Evolutionary conservation across 169 alveolate genomes (phyloP), one percentile per base, ranked within the genome.

Genomic region (Cryptosporidium parvum): DNA sequence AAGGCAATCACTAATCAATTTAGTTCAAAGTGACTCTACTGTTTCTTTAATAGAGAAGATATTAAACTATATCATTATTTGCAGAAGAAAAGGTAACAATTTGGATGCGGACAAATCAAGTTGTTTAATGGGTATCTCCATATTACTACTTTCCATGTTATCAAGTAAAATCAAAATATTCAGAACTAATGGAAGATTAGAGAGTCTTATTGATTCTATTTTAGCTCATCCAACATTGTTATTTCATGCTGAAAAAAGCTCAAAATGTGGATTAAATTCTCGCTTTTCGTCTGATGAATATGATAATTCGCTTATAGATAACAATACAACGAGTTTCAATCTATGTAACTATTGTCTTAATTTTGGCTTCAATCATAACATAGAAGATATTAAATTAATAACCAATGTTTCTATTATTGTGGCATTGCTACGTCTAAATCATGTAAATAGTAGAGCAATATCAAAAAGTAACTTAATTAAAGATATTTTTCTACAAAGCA

Each of bases 161-260:
- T 31, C 51, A 44, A 70, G 42, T 16, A 48, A 35, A 23, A 26
- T 51, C 12, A 18, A 42, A 29, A 26, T 48, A 70, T 29, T 6
- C 23, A 21, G 23, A 26, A 33, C 14, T 35, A 51, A 70, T 26
- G 67, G 18, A 16, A 16, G 12, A 2, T n/a, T 56, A 23, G 65
- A 51, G 16, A 70, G 33, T 12, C n/a, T 52, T 48, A 70, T 70
- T 12, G n/a, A 70, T 51, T 26, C 39, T 23, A 21, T 70, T 14
- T 44, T 70, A 29, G 8, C 52, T 12, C 86, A 73, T 33, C 86
- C 86, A 73, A 73, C 58, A 1, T 21, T 52, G 10, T 16, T 73
- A 4, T 9, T 56, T 6, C 86, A 73, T 58, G 58, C 39, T 31
- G 45, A 56, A 18, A 56, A 56, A 26, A 14, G 16, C 45, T 23